phyloP scores from a whole-genome alignment of 331 rosid genomes.

The Quercus tomentella region DNA sequence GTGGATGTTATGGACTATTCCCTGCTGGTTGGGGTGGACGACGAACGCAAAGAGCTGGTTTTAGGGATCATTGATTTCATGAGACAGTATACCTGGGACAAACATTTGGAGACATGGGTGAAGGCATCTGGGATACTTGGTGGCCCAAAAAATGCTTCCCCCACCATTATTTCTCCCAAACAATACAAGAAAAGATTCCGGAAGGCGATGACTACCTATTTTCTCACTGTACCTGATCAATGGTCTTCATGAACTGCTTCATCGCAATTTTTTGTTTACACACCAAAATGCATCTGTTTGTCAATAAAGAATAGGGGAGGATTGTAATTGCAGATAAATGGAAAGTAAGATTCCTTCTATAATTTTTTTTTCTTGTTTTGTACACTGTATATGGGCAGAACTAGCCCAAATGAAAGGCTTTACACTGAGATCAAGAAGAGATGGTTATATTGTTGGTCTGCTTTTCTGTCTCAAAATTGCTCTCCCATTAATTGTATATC shows the following conservation, averaged over 20 bases:
- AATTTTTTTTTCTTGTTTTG: not conserved
- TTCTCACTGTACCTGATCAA: slow-evolving; percentile 89
- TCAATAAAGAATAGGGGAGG: slow-evolving; percentile 4
- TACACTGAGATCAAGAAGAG: not conserved
- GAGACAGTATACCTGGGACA: slow-evolving; percentile 99
- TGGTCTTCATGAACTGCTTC: slow-evolving; percentile 55
- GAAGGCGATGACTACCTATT: slow-evolving; percentile 94
- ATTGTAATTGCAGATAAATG: slow-evolving; percentile 17
- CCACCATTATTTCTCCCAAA: slow-evolving; percentile 82
- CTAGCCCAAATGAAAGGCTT: not conserved
- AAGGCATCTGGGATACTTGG: slow-evolving; percentile 94
- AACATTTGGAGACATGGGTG: slow-evolving; percentile 98
- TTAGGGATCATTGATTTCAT: slow-evolving; percentile 92
- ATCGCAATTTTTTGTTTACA: slow-evolving; percentile 26
- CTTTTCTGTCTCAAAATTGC: not conserved
- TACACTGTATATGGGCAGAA: slow-evolving; percentile 16
- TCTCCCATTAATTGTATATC: not conserved
- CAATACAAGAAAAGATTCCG: slow-evolving; percentile 95
- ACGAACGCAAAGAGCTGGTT: slow-evolving; percentile 81
- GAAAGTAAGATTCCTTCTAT: slow-evolving; percentile 22
- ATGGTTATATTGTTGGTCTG: not conserved
- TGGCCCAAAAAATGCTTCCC: slow-evolving; percentile 82
- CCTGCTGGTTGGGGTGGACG: slow-evolving; percentile 90
- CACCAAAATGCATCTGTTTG: slow-evolving; percentile 11
- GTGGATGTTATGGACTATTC: slow-evolving; percentile 99